Evolutionary conservation across 176 grass and related monocot species (phyloP).

Genomic region (Pontederia paniculata): DNA sequence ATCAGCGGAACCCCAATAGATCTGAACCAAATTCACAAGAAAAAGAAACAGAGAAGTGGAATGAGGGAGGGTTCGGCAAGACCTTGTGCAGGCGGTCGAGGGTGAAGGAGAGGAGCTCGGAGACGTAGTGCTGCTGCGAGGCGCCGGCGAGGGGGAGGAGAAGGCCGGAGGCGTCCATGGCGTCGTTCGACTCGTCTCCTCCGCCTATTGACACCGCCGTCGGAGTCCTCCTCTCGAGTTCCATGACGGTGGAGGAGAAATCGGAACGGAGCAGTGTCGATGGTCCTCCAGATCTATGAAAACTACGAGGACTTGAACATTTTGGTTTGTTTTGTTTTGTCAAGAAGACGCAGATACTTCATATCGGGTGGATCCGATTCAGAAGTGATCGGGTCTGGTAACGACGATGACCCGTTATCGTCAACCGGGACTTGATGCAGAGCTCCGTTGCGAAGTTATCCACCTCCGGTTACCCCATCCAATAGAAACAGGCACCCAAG

Average conservation of each 20-base stretch:
- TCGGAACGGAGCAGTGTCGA: too few relatives aligned
- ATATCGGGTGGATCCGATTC: too few relatives aligned
- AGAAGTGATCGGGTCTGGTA: too few relatives aligned
- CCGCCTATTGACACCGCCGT: background rate
- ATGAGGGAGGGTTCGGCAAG: background rate
- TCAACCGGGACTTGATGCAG: too few relatives aligned
- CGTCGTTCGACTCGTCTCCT: background rate
- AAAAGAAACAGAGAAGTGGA: background rate
- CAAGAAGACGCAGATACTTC: too few relatives aligned
- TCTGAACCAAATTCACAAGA: constrained; percentile 3
- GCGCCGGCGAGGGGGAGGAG: constrained; percentile 43
- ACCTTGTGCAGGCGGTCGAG: constrained; percentile 99
- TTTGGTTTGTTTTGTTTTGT: too few relatives aligned
- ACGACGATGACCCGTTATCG: too few relatives aligned
- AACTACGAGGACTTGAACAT: too few relatives aligned
- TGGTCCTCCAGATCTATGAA: too few relatives aligned
- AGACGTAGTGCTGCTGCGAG: constrained; percentile 82
- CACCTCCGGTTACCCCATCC: too few relatives aligned
- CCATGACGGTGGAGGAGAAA: constrained; percentile 1
- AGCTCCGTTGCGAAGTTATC: too few relatives aligned
- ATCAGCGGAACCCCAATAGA: background rate
- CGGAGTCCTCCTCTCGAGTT: background rate
- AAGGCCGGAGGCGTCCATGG: constrained; percentile 13
- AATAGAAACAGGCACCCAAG: too few relatives aligned
- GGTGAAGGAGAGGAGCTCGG: constrained; percentile 99